These are phyloP conservation scores for Pestalotiopsis sp. DNA, from an alignment of 2,329 filamentous ascomycete species.

Conservation along the genomic window DNA sequence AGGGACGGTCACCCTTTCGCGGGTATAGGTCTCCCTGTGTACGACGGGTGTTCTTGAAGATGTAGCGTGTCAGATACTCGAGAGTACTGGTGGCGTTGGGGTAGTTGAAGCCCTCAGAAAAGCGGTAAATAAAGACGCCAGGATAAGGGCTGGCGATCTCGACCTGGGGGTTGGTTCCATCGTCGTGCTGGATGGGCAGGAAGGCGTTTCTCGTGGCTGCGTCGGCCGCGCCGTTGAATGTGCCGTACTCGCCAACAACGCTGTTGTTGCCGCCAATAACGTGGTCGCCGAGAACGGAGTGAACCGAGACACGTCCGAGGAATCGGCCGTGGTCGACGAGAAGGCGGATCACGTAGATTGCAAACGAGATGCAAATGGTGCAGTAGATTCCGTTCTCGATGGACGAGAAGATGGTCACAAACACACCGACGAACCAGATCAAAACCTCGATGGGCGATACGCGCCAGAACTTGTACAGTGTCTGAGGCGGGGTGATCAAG, in stretches of 20 bases:
- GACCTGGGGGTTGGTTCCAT: constrained; percentile 86
- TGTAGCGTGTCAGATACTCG: constrained; percentile 71
- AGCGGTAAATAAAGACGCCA: constrained; percentile 94
- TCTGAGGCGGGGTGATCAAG: constrained; percentile 87
- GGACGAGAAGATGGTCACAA: constrained; percentile 83
- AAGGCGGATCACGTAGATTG: constrained; percentile 79
- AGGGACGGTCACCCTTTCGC: constrained; percentile 77
- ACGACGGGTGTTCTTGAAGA: constrained; percentile 73
- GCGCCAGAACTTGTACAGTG: constrained; percentile 92
- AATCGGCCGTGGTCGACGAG: constrained; percentile 83
- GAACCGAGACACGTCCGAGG: constrained; percentile 80
- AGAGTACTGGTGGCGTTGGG: constrained; percentile 90
- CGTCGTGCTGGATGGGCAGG: constrained; percentile 82
- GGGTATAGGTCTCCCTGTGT: constrained; percentile 70
- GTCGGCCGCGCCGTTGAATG: constrained; percentile 43
- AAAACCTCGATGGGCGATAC: constrained; percentile 87
- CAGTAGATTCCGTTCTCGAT: constrained; percentile 95
- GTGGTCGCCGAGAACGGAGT: constrained; percentile 80
- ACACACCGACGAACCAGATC: constrained; percentile 90
- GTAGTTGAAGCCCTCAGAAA: constrained; percentile 94
- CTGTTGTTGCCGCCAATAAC: constrained; percentile 63
- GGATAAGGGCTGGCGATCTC: constrained; percentile 82
- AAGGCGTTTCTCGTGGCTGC: constrained; percentile 71
- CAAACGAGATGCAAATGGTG: constrained; percentile 76
- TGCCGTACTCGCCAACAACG: constrained; percentile 55